Evolutionary conservation across 108 stramenopile genomes (phyloP).

Genomic region (Skeletonema costatum): DNA sequence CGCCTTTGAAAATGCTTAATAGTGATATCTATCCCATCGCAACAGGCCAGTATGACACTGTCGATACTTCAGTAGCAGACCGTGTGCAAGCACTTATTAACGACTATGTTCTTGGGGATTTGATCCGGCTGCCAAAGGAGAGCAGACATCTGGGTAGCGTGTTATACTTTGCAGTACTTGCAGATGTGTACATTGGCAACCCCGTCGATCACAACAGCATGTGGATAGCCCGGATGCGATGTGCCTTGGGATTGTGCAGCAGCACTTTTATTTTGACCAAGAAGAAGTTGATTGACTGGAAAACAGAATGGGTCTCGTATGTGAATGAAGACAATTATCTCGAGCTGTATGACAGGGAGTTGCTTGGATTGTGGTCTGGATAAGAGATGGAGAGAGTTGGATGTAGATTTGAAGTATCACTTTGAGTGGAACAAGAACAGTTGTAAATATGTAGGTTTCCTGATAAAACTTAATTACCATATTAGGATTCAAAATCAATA

Average conservation of each 20-base stretch:
- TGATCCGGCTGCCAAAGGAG: not conserved
- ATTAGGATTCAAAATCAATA: no score
- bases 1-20: not conserved
- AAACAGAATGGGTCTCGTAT: conserved; percentile 4
- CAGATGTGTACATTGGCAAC: conserved; percentile 5
- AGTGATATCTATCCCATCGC: conserved; percentile 9
- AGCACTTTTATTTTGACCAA: conserved; percentile 6
- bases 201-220: conserved; percentile 4
- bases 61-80: not conserved
- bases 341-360: conserved; percentile 6
- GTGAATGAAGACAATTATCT: not conserved
- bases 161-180: not conserved
- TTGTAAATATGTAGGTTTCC: no score
- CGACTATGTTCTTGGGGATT: not conserved
- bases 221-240: conserved; percentile 7
- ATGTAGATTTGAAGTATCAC: no score
- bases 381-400: not conserved
- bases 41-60: not conserved
- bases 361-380: not conserved
- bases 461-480: no score
- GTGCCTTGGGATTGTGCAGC: not conserved
- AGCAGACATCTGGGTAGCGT: not conserved
- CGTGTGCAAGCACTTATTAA: not conserved
- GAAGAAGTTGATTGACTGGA: not conserved
- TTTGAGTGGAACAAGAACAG: no score